These are phyloP conservation scores for Colletotrichum nymphaeae DNA, from an alignment of 2,329 filamentous ascomycete genomes.

Conservation along the genomic window DNA sequence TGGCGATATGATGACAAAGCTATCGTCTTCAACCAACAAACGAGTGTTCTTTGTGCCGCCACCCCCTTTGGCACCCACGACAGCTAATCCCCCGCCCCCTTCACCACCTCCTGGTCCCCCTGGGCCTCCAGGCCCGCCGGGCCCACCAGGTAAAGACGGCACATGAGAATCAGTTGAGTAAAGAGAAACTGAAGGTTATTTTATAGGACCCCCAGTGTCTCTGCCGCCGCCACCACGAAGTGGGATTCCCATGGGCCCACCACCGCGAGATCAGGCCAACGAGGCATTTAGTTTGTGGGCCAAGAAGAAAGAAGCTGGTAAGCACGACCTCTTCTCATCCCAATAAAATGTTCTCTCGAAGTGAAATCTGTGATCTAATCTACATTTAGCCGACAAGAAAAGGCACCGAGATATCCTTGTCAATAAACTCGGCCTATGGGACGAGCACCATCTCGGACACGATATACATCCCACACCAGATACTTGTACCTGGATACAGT, in stretches of 20 bases:
- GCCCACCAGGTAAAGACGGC: neutral
- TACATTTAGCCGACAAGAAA: neutral
- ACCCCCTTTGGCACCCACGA: neutral
- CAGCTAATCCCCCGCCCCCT: neutral
- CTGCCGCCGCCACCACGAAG: neutral
- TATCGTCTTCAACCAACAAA: neutral
- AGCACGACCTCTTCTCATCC: neutral
- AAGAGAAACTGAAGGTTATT: neutral
- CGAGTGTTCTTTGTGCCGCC: neutral
- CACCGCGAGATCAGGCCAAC: neutral
- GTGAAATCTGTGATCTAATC: neutral
- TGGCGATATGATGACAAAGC: constrained; percentile 9
- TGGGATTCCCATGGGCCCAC: neutral
- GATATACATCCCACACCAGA: constrained; percentile 23
- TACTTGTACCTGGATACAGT: constrained; percentile 39
- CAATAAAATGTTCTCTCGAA: neutral
- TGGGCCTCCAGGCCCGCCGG: neutral
- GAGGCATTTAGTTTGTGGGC: constrained; percentile 7
- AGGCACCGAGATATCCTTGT: neutral
- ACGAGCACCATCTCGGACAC: constrained; percentile 16
- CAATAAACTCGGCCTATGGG: constrained; percentile 8
- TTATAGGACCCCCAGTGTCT: neutral
- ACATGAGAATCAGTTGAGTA: neutral
- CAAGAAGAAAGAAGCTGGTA: constrained; percentile 10
- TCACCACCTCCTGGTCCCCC: constrained; percentile 3